These are phyloP conservation scores for Neoscytalidium dimidiatum DNA, from an alignment of 2,329 filamentous ascomycete species.

Conservation along the genomic window DNA sequence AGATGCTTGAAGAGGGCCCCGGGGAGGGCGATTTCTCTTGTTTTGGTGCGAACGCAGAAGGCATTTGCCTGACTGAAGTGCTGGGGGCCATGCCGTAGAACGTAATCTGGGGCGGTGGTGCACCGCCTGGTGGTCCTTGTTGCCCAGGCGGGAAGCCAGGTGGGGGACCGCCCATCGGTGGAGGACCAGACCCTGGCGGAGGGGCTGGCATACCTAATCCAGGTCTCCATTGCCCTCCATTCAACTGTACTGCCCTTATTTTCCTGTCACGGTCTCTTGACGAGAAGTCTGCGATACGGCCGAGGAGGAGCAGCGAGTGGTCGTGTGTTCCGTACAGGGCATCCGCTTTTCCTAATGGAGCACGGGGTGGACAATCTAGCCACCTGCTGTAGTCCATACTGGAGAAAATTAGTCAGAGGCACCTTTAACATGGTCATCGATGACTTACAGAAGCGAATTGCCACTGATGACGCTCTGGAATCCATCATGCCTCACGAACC, in stretches of 20 bases:
- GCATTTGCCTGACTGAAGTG: slow-evolving; percentile 43
- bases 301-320: slow-evolving; percentile 80
- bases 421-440: not conserved
- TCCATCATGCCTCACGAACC: slow-evolving; percentile 91
- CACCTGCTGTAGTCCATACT: slow-evolving; percentile 80
- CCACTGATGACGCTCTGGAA: slow-evolving; percentile 90
- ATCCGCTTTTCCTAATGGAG: slow-evolving; percentile 73
- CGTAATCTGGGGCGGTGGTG: not conserved
- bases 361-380: slow-evolving; percentile 85
- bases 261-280: slow-evolving; percentile 79
- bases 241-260: slow-evolving; percentile 63
- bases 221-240: slow-evolving; percentile 60
- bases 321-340: slow-evolving; percentile 88
- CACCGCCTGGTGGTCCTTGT: slow-evolving; percentile 2
- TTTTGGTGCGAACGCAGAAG: slow-evolving; percentile 42
- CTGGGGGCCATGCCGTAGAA: slow-evolving; percentile 56
- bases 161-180: not conserved
- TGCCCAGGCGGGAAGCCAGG: not conserved
- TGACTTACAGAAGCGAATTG: slow-evolving; percentile 76
- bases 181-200: slow-evolving; percentile 23
- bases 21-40: slow-evolving; percentile 20
- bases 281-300: slow-evolving; percentile 76
- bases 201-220: slow-evolving; percentile 51
- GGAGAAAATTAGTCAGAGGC: not conserved
- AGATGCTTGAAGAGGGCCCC: slow-evolving; percentile 43